Base-by-base conservation (phyloP, 1,284 basidiomycete species). In the Amylostereum areolatum region DNA sequence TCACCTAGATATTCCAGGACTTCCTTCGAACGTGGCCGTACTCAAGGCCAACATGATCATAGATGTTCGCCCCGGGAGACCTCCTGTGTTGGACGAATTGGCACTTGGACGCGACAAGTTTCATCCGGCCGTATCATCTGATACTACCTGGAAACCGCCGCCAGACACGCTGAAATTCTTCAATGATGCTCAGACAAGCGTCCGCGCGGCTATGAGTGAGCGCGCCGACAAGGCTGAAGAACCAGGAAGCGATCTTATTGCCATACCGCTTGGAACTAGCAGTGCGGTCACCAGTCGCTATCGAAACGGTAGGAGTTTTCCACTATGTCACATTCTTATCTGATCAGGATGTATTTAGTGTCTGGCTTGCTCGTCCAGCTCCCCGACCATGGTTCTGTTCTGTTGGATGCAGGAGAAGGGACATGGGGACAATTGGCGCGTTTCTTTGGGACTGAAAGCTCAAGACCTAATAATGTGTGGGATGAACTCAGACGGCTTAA, bases 361-460 rank as follows among this genome's bases (percentile, higher is more conserved):
- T 89, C 87, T 5, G 75, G 81, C 0, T 92, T 86, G 0, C 71
- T 93, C 4, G 66, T 96, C 18, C 74, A 77, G 46, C 81, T 92
- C 37, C 86, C 92, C 0, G 66, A 68, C 0, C 68, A 74, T 50
- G 88, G 89, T 1, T 81, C 77, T 50, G 69, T 97, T 28, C 68
- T 98, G n/a, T 76, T 98, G 3, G 96, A 98, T 58, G 80, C 79
- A 1, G 95, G 95, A 0, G 95, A 98, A 66, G 91, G 92, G 0
- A 95, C 95, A 0, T 88, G 87, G 71, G 94, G 93, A 2, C 93
- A 98, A 62, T 74, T 98, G 6, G 74, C 75, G 3, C 79, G 96
- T 8, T 78, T 84, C 44, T 96, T 85, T 57, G 93, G 93, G 0
- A 65, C 72, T n/a, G 70, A 79, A 11, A 64, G 62, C 4, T 51